Conservation (phyloP, 2,329 filamentous ascomycete species). For the Pseudogymnoascus sp. region DNA sequence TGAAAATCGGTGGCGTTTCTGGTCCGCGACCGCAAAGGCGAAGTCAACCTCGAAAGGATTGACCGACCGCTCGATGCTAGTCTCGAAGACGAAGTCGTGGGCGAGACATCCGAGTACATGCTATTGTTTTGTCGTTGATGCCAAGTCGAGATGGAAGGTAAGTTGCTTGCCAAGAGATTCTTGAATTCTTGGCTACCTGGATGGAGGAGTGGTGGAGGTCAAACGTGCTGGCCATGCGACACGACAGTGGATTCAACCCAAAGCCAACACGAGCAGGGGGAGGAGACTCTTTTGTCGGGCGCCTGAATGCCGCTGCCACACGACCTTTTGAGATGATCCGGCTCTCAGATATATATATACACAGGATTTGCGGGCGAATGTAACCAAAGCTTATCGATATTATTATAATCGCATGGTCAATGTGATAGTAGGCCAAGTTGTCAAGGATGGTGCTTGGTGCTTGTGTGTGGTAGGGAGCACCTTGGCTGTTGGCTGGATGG, state of each 20-base stretch:
- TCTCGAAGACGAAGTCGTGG: conserved; percentile 18
- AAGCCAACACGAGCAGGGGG: background rate
- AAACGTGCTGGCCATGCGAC: conserved; percentile 7
- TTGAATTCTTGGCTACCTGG: conserved; percentile 9
- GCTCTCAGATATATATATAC: background rate
- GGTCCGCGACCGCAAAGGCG: conserved; percentile 36
- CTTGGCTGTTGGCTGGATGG: conserved; percentile 1
- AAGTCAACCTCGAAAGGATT: conserved; percentile 36
- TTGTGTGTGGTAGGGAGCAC: background rate
- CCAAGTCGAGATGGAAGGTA: conserved; percentile 19
- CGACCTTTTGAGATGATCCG: background rate
- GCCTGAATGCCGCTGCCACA: background rate
- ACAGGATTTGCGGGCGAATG: background rate
- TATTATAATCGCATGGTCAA: conserved; percentile 7
- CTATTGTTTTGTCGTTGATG: conserved; percentile 22
- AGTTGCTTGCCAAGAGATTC: conserved; percentile 11
- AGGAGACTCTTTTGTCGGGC: background rate
- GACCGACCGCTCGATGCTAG: conserved; percentile 23
- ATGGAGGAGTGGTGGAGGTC: conserved; percentile 10
- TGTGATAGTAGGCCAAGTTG: conserved; percentile 4
- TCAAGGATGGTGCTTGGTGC: background rate
- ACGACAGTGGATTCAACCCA: background rate
- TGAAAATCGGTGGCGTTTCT: conserved; percentile 72
- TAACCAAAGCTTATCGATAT: conserved; percentile 3
- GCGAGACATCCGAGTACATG: conserved; percentile 28